A percentile compares a stretch with the other conserved stretches of the same genome.
These are phyloP conservation scores for Ceratobasidium sp. DNA, from an alignment of 1,284 basidiomycete genomes.

Conservation along the genomic window DNA sequence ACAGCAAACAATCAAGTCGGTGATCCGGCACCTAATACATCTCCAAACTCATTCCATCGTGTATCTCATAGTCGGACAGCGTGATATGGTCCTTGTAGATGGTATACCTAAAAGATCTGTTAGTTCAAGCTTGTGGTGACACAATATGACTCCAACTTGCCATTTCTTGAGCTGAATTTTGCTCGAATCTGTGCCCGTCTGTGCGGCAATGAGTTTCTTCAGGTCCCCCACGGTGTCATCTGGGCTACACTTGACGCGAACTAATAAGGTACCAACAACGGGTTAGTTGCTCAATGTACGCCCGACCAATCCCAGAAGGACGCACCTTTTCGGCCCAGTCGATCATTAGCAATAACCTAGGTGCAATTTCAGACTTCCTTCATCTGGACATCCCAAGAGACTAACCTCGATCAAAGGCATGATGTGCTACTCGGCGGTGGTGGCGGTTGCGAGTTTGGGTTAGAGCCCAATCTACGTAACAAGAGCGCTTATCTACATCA, in stretches of 20 bases:
- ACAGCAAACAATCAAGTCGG: background rate
- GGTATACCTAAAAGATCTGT: constrained; percentile 69
- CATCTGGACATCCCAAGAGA: constrained; percentile 12
- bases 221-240: constrained; percentile 97
- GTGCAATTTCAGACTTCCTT: no score
- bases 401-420: constrained; percentile 68
- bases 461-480: background rate
- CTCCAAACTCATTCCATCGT: constrained; percentile 93
- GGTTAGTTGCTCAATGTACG: background rate
- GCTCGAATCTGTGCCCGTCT: constrained; percentile 83
- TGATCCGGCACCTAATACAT: constrained; percentile 67
- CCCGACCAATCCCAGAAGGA: background rate
- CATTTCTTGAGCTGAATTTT: constrained; percentile 99
- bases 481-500: background rate
- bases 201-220: constrained; percentile 95
- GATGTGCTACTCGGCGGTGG: constrained; percentile 2
- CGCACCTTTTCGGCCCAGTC: constrained; percentile 92
- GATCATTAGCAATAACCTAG: constrained; percentile 95
- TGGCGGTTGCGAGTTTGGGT: background rate
- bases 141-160: constrained; percentile 62
- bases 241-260: constrained; percentile 90
- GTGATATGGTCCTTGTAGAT: constrained; percentile 96
- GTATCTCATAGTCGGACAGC: constrained; percentile 90
- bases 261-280: constrained; percentile 52
- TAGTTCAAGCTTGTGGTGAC: background rate